A percentile compares a stretch with the other conserved stretches of the same genome.
These are phyloP conservation scores for Aschersonia sp. DNA, from an alignment of 2,329 filamentous ascomycete genomes.

Conservation along the genomic window DNA sequence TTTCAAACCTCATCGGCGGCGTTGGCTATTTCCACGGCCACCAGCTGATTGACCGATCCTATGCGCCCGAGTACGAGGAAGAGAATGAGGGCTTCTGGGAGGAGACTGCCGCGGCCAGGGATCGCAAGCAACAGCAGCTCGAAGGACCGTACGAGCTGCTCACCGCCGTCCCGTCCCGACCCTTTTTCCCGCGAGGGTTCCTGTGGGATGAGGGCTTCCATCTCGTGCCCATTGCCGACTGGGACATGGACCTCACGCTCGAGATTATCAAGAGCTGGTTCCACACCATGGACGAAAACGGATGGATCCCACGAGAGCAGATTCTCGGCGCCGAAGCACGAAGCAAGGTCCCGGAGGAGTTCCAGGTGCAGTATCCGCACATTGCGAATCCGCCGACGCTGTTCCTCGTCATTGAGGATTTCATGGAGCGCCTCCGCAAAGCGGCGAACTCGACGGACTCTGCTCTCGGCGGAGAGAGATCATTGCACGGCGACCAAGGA, in stretches of 20 bases:
- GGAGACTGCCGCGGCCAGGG: slow-evolving; percentile 68
- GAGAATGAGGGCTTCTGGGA: slow-evolving; percentile 94
- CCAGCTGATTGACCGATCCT: slow-evolving; percentile 77
- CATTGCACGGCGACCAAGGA: neutral
- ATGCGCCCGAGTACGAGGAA: slow-evolving; percentile 87
- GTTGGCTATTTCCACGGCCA: slow-evolving; percentile 92
- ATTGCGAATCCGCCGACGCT: slow-evolving; percentile 95
- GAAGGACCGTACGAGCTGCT: slow-evolving; percentile 83
- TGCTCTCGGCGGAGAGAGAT: slow-evolving; percentile 5
- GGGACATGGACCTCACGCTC: slow-evolving; percentile 76
- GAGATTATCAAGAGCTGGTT: slow-evolving; percentile 95
- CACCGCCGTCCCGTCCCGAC: slow-evolving; percentile 78
- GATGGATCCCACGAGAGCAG: slow-evolving; percentile 94
- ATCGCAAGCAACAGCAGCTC: slow-evolving; percentile 48
- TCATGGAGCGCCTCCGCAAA: slow-evolving; percentile 62
- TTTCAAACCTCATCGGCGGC: slow-evolving; percentile 86
- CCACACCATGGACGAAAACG: slow-evolving; percentile 87
- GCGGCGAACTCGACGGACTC: slow-evolving; percentile 27
- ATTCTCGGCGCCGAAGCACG: slow-evolving; percentile 84
- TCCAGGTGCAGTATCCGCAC: slow-evolving; percentile 90
- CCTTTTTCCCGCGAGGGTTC: slow-evolving; percentile 94
- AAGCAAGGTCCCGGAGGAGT: slow-evolving; percentile 86
- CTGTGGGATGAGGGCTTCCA: slow-evolving; percentile 98
- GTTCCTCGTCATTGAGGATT: slow-evolving; percentile 74
- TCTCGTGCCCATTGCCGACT: slow-evolving; percentile 77